Percentiles rank a stretch among this genome's conserved stretches.
Conservation (phyloP, 2,329 filamentous ascomycete genomes). For the Aspergillus sp. region DNA sequence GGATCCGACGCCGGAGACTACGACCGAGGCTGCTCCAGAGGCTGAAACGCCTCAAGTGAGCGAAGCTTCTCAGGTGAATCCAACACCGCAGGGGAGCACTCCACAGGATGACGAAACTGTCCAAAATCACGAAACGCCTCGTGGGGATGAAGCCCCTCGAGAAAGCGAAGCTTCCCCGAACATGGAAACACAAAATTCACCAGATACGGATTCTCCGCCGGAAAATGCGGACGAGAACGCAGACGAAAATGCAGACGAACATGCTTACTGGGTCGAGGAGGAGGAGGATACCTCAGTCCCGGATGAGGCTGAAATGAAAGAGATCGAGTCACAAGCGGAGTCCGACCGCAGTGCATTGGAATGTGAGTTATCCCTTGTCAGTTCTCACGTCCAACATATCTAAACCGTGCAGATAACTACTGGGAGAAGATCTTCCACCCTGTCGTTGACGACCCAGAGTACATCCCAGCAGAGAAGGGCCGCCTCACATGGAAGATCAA, state of each 20-base stretch:
- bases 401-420: conserved; percentile 46
- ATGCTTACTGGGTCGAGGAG: conserved; percentile 54
- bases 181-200: conserved; percentile 3
- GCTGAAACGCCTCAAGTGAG: neutral
- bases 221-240: conserved; percentile 30
- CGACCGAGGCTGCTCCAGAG: neutral
- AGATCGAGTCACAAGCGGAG: conserved; percentile 50
- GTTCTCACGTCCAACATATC: neutral
- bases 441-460: conserved; percentile 59
- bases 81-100: neutral
- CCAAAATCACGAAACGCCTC: neutral
- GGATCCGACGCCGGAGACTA: neutral
- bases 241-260: conserved; percentile 23
- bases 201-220: conserved; percentile 16
- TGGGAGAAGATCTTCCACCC: conserved; percentile 60
- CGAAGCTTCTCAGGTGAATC: neutral
- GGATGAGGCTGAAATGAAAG: conserved; percentile 58
- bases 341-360: conserved; percentile 57
- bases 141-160: neutral
- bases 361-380: conserved; percentile 33
- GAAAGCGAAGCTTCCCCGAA: conserved; percentile 8
- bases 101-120: neutral
- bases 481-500: conserved; percentile 61
- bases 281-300: conserved; percentile 58
- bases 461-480: conserved; percentile 53